Base-by-base conservation (phyloP, 2,329 filamentous ascomycete species). In the Stagonosporopsis rhizophila region DNA sequence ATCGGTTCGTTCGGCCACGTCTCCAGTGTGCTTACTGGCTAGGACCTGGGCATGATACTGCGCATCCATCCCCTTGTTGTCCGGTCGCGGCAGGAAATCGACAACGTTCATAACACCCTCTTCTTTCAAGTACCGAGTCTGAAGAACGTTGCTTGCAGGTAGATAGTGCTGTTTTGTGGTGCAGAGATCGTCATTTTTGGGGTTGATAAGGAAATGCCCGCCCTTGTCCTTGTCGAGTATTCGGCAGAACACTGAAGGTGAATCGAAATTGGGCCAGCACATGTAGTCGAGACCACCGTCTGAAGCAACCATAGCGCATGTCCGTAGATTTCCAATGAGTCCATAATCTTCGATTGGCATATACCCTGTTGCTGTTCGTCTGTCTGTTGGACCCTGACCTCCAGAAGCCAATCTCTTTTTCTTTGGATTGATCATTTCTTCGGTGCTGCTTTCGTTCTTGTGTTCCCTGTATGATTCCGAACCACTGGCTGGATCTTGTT, bases 201-300 rank as follows among this genome's bases (percentile, higher is more conserved):
- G 79, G 14, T 61, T 68, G 62, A 92, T 89, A 61, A 82, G 86
- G 74, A 91, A 92, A 72, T 88, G 85, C 0, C 89, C 90, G 22
- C 90, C 89, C 69, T 89, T 91, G 64, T 89, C 79, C 68, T 89
- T 88, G 75, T 92, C 89, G 2, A 92, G 77, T 15, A 92, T 80
- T 37, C 89, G 85, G 68, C 88, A 91, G 72, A 92, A 92, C 45
- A 92, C 77, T 0, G 87, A 88, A 0, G 89, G 89, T 6, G 89
- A 91, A 73, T 92, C 89, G 70, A 92, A 92, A 63, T 91, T 86
- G 3, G 89, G 89, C 89, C 89, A 92, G 74, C 89, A 92, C 88
- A 92, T 89, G 65, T 87, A 91, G 70, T 91, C 89, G 54, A 92
- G 75, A 61, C 88, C 89, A 23, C 69, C 64, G 44, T 67, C 60